Evolutionary conservation across 1,139 yeast genomes (phyloP), one percentile per base, ranked within the genome.

Genomic region (Blastobotrys apis): DNA sequence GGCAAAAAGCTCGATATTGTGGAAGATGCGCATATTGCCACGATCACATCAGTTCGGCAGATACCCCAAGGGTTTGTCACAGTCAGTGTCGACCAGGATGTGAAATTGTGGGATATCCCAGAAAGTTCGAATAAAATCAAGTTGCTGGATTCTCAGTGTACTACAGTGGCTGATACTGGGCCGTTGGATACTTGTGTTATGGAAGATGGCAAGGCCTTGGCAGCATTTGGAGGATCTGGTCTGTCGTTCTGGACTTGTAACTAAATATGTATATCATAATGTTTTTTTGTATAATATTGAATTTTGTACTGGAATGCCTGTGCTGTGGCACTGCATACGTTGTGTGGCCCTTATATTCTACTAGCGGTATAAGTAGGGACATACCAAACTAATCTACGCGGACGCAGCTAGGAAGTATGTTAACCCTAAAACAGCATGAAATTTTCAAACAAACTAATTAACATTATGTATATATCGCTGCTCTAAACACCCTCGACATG

Each of bases 141-240:
- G 1, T 64, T 80, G 40, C 17, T 62, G 1, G 70, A 73, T 4
- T 69, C 74, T 1, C 63, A 62, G 41, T 85, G 83, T 61, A 85
- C 95, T 1, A 82, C 95, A 0, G 77, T 88, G 30, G 95, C 97
- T 0, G 98, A 92, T 59, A 85, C 96, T 0, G 97, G 96, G 0
- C 80, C 88, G 45, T 63, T 78, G 35, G 58, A 52, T 37, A 41
- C 44, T 13, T 40, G 46, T 20, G 13, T 23, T 13, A 26, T 43
- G 8, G 39, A 33, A 4, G 43, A 45, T 1, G 33, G 22, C 9
- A 15, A 41, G 19, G 36, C 23, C 19, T 29, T 37, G 6, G 26
- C 53, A 12, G 31, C 52, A 15, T 37, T 60, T 30, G 67, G 62
- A 5, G 67, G 67, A 2, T 56, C 65, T 2, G 67, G 67, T 0